These are phyloP conservation scores for Agaricus sinodeliciosus DNA, from an alignment of 768 basidiomycete species.

Conservation along the genomic window DNA sequence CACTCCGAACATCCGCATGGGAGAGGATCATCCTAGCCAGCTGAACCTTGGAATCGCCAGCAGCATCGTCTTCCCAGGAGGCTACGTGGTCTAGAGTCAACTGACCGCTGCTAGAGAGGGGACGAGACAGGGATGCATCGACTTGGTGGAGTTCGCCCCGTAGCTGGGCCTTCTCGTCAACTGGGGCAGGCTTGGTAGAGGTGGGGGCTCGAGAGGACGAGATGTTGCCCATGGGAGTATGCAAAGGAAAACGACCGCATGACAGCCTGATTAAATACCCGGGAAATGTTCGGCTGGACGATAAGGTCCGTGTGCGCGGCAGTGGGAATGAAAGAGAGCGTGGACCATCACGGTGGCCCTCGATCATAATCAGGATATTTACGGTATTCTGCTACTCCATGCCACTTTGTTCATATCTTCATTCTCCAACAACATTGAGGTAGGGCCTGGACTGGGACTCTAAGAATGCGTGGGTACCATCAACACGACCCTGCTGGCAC, in stretches of 20 bases:
- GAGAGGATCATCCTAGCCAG: slow-evolving; percentile 74
- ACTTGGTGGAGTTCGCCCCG: slow-evolving; percentile 15
- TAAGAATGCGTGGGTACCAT: background rate
- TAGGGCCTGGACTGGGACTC: background rate
- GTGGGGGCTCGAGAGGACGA: slow-evolving; percentile 22
- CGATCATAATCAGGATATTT: no score
- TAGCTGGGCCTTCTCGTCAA: slow-evolving; percentile 14
- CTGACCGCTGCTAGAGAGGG: slow-evolving; percentile 54
- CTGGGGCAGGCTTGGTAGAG: slow-evolving; percentile 19
- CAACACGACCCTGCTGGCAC: background rate
- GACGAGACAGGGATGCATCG: slow-evolving; percentile 28
- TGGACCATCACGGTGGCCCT: no score
- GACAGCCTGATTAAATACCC: no score
- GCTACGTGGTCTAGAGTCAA: slow-evolving; percentile 51
- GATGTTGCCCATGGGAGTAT: slow-evolving; percentile 24
- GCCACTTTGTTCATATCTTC: background rate
- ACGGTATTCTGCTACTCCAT: no score
- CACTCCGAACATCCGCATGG: slow-evolving; percentile 57
- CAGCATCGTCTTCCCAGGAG: slow-evolving; percentile 59
- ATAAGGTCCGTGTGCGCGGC: no score
- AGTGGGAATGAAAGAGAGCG: no score
- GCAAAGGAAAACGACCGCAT: no score
- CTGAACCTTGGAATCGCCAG: slow-evolving; percentile 51
- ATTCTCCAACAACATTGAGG: background rate
- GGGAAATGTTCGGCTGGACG: no score